Conservation (phyloP, 306 rosid genomes). For the Casuarina glauca region DNA sequence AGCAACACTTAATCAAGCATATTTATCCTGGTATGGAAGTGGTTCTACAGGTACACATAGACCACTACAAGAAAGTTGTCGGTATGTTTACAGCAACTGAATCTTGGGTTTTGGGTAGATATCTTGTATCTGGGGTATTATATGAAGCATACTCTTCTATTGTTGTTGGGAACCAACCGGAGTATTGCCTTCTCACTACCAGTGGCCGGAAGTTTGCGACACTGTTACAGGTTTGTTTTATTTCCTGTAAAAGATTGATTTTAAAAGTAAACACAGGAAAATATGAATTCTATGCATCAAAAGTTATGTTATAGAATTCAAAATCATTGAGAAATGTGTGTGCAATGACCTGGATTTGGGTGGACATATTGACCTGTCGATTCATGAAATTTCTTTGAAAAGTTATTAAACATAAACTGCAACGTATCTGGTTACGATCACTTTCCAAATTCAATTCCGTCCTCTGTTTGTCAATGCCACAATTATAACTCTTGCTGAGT, state of each 20-base stretch:
- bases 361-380: neutral
- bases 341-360: neutral
- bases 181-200: constrained; percentile 63
- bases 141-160: constrained; percentile 40
- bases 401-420: neutral
- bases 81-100: constrained; percentile 55
- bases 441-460: neutral
- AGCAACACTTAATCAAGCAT: constrained; percentile 46
- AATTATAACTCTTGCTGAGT: neutral
- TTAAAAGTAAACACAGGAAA: constrained; percentile 7
- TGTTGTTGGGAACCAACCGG: constrained; percentile 42
- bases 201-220: constrained; percentile 69
- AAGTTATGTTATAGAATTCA: neutral
- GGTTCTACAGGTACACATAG: constrained; percentile 46
- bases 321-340: neutral
- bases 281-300: neutral
- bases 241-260: neutral
- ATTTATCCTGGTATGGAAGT: constrained; percentile 59
- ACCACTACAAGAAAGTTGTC: constrained; percentile 62
- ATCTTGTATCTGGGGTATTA: constrained; percentile 57
- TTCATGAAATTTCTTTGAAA: neutral
- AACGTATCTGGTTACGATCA: neutral
- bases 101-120: constrained; percentile 65
- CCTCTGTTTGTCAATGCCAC: constrained; percentile 6
- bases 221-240: constrained; percentile 58